phyloP scores from a whole-genome alignment of 2,329 filamentous ascomycete genomes.

The Rhynchosporium graminicola region DNA sequence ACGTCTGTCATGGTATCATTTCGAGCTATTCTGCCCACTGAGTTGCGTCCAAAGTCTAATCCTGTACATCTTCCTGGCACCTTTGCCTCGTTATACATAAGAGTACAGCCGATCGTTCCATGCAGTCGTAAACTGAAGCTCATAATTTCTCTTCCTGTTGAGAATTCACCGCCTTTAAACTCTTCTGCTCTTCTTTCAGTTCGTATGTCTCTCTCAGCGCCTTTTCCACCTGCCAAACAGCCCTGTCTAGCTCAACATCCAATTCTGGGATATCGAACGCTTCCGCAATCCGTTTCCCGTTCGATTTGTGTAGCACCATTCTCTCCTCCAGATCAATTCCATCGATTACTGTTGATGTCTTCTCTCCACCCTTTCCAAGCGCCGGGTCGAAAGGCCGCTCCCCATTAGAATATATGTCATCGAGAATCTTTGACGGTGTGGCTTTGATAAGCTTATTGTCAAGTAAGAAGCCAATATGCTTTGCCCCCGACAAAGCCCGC shows the following conservation, averaged over 20 bases:
- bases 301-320: slow-evolving; percentile 50
- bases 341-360: slow-evolving; percentile 23
- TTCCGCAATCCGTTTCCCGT: slow-evolving; percentile 60
- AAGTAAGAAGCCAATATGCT: slow-evolving; percentile 80
- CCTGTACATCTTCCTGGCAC: neutral
- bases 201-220: slow-evolving; percentile 35
- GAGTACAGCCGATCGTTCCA: neutral
- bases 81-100: slow-evolving; percentile 8
- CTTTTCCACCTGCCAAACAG: slow-evolving; percentile 70
- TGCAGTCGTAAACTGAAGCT: slow-evolving; percentile 4
- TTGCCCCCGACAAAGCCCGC: slow-evolving; percentile 81
- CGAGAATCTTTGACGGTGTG: slow-evolving; percentile 67
- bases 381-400: slow-evolving; percentile 26
- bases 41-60: slow-evolving; percentile 20
- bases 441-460: slow-evolving; percentile 69
- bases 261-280: slow-evolving; percentile 69
- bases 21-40: slow-evolving; percentile 10
- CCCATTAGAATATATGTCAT: slow-evolving; percentile 64
- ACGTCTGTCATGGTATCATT: neutral
- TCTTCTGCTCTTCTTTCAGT: slow-evolving; percentile 31
- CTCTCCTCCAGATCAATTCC: slow-evolving; percentile 38
- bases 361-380: slow-evolving; percentile 8
- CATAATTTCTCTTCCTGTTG: slow-evolving; percentile 28
- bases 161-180: slow-evolving; percentile 26
- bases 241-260: slow-evolving; percentile 71